Evolutionary conservation across 495 filamentous ascomycete genomes (phyloP).

Genomic region (Aspergillus sclerotiicarbonarius): DNA sequence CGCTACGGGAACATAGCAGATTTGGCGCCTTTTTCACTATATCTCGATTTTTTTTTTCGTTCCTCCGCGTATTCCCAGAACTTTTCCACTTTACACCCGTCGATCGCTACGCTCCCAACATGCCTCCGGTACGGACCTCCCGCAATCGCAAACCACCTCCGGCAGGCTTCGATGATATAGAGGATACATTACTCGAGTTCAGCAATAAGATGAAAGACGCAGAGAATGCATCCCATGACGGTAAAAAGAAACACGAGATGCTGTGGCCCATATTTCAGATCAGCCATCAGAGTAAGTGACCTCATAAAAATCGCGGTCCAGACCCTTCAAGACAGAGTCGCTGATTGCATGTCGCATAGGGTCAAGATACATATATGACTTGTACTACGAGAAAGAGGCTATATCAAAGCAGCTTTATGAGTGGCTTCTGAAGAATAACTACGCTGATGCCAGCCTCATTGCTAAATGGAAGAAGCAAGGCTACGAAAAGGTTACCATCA

Average conservation of each 20-base stretch:
- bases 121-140: conserved; percentile 81
- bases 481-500: conserved; percentile 77
- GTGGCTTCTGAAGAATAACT: conserved; percentile 94
- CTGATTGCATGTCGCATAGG: conserved; percentile 36
- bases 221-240: conserved; percentile 74
- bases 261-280: conserved; percentile 98
- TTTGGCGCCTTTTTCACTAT: too few species aligned
- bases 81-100: not conserved
- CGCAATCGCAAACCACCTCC: conserved; percentile 88
- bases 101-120: conserved; percentile 33
- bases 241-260: conserved; percentile 81
- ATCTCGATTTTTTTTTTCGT: conserved; percentile 1
- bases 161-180: conserved; percentile 92
- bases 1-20: too few species aligned
- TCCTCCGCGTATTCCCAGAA: conserved; percentile 7
- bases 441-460: conserved; percentile 91
- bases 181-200: conserved; percentile 94
- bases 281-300: conserved; percentile 76
- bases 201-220: conserved; percentile 99
- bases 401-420: conserved; percentile 91
- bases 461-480: conserved; percentile 99
- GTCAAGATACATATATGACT: conserved; percentile 90
- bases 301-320: not conserved
- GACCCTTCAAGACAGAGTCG: not conserved
- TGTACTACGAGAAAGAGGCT: conserved; percentile 97